Evolutionary conservation across 1,139 yeast genomes (phyloP).

Genomic region (Kurtzmaniella natalensis): DNA sequence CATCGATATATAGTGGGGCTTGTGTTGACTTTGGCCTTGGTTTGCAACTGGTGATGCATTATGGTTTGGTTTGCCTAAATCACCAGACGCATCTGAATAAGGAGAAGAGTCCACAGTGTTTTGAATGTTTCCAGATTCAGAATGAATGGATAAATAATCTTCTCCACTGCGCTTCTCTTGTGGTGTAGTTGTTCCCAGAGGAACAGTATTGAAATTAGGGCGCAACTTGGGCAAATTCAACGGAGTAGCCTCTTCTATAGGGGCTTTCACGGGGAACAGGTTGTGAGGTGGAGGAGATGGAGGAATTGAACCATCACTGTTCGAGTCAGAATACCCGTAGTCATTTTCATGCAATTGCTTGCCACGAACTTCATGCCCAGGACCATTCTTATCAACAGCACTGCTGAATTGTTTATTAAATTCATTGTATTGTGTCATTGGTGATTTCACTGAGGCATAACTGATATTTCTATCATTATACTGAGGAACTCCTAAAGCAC

Average conservation of each 20-base stretch:
- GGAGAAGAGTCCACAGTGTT: conserved; percentile 16
- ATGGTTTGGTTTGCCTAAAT: conserved; percentile 3
- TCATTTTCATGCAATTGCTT: conserved; percentile 1
- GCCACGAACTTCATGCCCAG: no score
- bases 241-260: conserved; percentile 5
- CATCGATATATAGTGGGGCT: not conserved
- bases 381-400: conserved; percentile 12
- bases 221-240: conserved; percentile 10
- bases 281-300: conserved; percentile 23
- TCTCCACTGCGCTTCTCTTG: conserved; percentile 10
- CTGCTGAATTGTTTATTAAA: conserved; percentile 44
- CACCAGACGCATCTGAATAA: conserved; percentile 13
- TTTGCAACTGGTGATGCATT: no score
- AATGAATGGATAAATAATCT: conserved; percentile 22
- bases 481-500: conserved; percentile 21
- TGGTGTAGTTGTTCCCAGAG: conserved; percentile 18
- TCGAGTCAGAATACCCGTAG: conserved; percentile 9
- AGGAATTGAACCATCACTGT: conserved; percentile 13
- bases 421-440: conserved; percentile 53
- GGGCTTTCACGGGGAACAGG: not conserved
- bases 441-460: conserved; percentile 41
- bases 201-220: conserved; percentile 14
- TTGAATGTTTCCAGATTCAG: conserved; percentile 23
- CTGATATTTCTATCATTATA: conserved; percentile 29
- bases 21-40: no score